Evolutionary conservation across 2,329 filamentous ascomycete species (phyloP), one percentile per base, ranked within the genome.

Genomic region (Fusarium mundagurra): DNA sequence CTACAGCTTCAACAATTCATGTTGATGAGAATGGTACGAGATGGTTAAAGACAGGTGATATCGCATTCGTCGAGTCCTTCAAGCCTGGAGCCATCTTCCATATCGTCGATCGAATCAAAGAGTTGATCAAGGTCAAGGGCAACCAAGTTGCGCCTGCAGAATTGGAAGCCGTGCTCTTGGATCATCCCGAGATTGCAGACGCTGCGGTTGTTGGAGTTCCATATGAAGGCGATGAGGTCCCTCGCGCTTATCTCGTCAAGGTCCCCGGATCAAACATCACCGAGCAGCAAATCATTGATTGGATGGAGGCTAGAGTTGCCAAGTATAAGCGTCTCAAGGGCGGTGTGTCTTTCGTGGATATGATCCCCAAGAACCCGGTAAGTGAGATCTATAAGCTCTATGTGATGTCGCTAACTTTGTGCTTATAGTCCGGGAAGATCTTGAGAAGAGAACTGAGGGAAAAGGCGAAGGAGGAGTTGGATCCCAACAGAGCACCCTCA

Each of bases 91-190:
- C 65, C 0, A 67, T 84, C 39, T 83, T 86, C 65, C 89, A 89
- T 78, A 91, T 95, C 33, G 91, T 95, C 20, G 93, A 95, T 80
- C 88, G 93, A 38, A 90, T 90, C 64, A 83, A 95, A 86, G 88
- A 90, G 79, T 83, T 90, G 50, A 90, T 90, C 80, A 90, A 90
- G 79, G 87, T 89, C 22, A 89, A 92, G 87, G 93, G 92, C 53
- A 84, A 91, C 61, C 93, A 95, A 87, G 93, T 95, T 18, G 92
- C 93, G 3, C 93, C 93, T 0, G 93, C 93, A 1, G 93, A 95
- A 78, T 86, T 95, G 4, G 93, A 95, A 82, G 91, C 92, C 1
- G 91, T 93, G 72, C 85, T 95, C 6, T 88, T 95, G 8, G 88
- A 90, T 0, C 92, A 94, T 77, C 88, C 88, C 0, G 86, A 87